Conservation (phyloP, 345 rosid species). For the Combretum micranthum region DNA sequence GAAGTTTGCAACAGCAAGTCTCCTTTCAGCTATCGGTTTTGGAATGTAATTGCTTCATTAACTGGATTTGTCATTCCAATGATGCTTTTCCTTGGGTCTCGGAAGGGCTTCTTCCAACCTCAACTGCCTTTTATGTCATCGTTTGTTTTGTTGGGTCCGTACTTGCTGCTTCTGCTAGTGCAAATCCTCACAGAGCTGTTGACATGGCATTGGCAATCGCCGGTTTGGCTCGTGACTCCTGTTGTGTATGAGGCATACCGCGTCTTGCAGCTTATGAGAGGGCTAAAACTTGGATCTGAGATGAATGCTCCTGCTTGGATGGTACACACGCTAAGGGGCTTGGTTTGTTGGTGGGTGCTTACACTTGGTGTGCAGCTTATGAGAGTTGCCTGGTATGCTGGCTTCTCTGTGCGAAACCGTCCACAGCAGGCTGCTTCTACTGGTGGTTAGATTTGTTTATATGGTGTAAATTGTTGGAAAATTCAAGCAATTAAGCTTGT, state of each 20-base stretch:
- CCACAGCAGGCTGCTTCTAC: slow-evolving; percentile 21
- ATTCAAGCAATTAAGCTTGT: slow-evolving; percentile 15
- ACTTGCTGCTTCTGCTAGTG: slow-evolving; percentile 71
- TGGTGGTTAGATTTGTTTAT: slow-evolving; percentile 11
- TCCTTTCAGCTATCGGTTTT: slow-evolving; percentile 72
- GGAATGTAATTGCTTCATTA: slow-evolving; percentile 58
- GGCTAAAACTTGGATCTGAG: slow-evolving; percentile 71
- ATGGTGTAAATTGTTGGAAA: background rate
- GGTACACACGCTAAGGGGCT: slow-evolving; percentile 67
- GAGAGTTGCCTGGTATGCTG: slow-evolving; percentile 98
- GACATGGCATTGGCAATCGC: slow-evolving; percentile 93
- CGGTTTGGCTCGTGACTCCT: slow-evolving; percentile 89
- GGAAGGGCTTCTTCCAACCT: slow-evolving; percentile 64
- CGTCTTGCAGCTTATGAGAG: slow-evolving; percentile 77
- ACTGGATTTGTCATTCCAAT: slow-evolving; percentile 59
- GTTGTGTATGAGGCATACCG: slow-evolving; percentile 84
- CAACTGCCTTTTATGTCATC: slow-evolving; percentile 53
- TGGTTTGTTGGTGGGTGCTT: slow-evolving; percentile 92
- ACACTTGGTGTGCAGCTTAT: slow-evolving; percentile 85
- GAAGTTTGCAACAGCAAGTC: slow-evolving; percentile 46
- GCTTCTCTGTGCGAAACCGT: slow-evolving; percentile 41
- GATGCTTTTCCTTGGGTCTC: slow-evolving; percentile 47
- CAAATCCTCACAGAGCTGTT: slow-evolving; percentile 76
- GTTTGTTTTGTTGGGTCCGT: slow-evolving; percentile 69
- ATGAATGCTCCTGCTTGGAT: slow-evolving; percentile 71